A percentile compares a stretch with the other conserved stretches of the same genome.
phyloP scores from a whole-genome alignment of 2,329 filamentous ascomycete genomes.

The Calonectria hongkongensis region DNA sequence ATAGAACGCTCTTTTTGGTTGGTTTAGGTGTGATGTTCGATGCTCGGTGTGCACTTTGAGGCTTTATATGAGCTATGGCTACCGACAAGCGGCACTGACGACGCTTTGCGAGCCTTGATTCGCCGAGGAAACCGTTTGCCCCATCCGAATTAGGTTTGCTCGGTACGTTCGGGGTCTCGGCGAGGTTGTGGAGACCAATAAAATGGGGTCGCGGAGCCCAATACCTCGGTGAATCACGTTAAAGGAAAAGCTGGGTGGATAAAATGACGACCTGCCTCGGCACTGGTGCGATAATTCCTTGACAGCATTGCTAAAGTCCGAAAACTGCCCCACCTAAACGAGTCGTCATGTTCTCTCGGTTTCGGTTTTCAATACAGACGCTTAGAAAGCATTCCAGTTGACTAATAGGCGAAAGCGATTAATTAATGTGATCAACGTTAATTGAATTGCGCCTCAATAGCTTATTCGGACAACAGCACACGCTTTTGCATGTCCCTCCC shows the following conservation, averaged over 20 bases:
- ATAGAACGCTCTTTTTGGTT: background rate
- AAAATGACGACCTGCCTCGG: conserved; percentile 6
- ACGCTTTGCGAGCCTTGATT: background rate
- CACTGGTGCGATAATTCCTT: background rate
- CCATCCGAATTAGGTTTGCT: conserved; percentile 10
- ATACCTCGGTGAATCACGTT: conserved; percentile 10
- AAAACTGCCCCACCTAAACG: background rate
- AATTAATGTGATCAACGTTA: too few relatives aligned
- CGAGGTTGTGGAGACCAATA: conserved; percentile 1
- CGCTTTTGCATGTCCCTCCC: too few relatives aligned
- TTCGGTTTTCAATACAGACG: background rate
- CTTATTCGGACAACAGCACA: too few relatives aligned
- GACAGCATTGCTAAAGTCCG: background rate
- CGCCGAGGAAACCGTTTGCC: background rate
- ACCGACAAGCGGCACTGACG: background rate
- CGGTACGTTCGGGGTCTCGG: conserved; percentile 3
- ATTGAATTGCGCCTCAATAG: too few relatives aligned
- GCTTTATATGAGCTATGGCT: background rate
- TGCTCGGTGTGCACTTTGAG: background rate
- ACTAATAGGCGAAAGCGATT: too few relatives aligned
- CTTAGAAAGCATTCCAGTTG: too few relatives aligned
- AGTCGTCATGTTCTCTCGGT: background rate
- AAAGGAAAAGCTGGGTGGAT: conserved; percentile 5
- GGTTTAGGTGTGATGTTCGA: too few relatives aligned
- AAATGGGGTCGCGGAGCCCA: conserved; percentile 13